A percentile compares a stretch with the other conserved stretches of the same genome.
phyloP scores from a whole-genome alignment of 2,329 filamentous ascomycete genomes.

The Coleophoma crateriformis region DNA sequence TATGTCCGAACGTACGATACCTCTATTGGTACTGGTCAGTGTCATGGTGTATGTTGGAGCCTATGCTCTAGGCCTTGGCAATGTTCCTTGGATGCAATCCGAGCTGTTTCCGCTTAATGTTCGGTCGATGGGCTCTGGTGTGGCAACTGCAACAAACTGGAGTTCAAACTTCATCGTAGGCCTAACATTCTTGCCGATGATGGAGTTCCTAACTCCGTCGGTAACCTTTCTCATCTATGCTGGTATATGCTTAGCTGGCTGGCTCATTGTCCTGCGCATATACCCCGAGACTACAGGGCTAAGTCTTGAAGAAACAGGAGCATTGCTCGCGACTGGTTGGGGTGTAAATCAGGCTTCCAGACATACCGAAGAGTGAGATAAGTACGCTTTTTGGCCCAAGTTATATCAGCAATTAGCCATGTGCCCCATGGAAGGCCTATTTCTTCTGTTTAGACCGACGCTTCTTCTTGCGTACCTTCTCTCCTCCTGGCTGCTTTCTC shows the following conservation, averaged over 20 bases:
- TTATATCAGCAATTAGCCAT: too few species aligned
- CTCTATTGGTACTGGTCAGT: constrained; percentile 60
- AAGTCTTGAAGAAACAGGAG: constrained; percentile 73
- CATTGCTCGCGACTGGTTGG: constrained; percentile 67
- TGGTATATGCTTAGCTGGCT: constrained; percentile 61
- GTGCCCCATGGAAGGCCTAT: too few species aligned
- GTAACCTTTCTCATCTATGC: constrained; percentile 84
- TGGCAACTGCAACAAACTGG: constrained; percentile 84
- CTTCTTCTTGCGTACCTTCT: too few species aligned
- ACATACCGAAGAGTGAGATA: constrained; percentile 2
- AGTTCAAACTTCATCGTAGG: constrained; percentile 80
- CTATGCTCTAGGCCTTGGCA: constrained; percentile 84
- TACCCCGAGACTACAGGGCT: constrained; percentile 86
- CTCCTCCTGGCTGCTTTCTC: too few species aligned
- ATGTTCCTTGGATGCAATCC: constrained; percentile 93
- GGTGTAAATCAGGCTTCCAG: constrained; percentile 50
- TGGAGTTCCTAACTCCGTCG: constrained; percentile 66
- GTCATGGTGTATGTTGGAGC: constrained; percentile 80
- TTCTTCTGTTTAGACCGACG: too few species aligned
- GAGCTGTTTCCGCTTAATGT: constrained; percentile 81
- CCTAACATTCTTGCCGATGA: constrained; percentile 81
- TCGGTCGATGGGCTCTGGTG: constrained; percentile 64
- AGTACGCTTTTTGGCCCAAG: too few species aligned
- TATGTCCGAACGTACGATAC: constrained; percentile 28
- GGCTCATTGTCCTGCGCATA: constrained; percentile 62